Evolutionary conservation across 768 basidiomycete species (phyloP).

Genomic region (Multifurca ochricompacta): DNA sequence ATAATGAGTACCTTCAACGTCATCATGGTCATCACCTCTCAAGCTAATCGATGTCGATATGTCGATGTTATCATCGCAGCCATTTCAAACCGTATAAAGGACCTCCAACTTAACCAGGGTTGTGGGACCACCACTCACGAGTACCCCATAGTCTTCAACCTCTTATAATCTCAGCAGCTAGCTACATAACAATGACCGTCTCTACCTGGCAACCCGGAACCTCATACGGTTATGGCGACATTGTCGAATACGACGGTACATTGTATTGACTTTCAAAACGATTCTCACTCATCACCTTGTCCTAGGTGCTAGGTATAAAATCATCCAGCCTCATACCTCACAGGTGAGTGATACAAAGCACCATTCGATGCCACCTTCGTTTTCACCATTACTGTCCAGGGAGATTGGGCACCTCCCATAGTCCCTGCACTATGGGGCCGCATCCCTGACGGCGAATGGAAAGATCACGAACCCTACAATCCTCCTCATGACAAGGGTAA

Average conservation of each 20-base stretch:
- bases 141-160: neutral
- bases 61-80: neutral
- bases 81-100: neutral
- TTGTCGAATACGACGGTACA: conserved; percentile 51
- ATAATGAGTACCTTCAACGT: too few species aligned
- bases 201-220: conserved; percentile 56
- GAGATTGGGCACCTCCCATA: conserved; percentile 57
- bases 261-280: neutral
- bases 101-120: too few species aligned
- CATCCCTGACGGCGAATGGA: conserved; percentile 29
- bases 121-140: neutral
- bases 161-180: too few species aligned
- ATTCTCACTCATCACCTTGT: neutral
- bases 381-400: conserved; percentile 29
- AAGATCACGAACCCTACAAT: conserved; percentile 3
- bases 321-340: conserved; percentile 63
- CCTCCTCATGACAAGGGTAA: conserved; percentile 21
- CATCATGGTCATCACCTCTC: neutral
- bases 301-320: conserved; percentile 54
- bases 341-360: conserved; percentile 36
- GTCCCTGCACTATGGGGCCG: conserved; percentile 67
- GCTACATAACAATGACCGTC: conserved; percentile 31
- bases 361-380: neutral
- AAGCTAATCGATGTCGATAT: neutral
- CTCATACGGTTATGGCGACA: conserved; percentile 44